Conservation (phyloP, 73 alveolate genomes). For the Strombidium stylifer region DNA sequence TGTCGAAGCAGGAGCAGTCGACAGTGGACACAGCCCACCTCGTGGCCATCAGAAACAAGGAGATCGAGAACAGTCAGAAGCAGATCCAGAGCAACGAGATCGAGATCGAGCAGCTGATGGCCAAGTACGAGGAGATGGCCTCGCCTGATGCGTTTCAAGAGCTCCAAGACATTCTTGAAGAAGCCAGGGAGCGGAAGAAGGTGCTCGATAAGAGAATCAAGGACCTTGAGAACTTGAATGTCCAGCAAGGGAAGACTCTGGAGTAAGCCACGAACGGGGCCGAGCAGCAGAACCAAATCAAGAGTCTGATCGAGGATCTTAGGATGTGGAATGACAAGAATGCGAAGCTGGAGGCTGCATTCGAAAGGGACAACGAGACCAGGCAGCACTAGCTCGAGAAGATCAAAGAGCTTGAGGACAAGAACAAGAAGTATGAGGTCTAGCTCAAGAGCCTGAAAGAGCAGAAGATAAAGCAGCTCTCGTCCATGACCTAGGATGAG, state of each 20-base stretch:
- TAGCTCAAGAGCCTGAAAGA: background rate
- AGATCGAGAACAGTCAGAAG: constrained; percentile 10
- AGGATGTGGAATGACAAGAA: constrained; percentile 37
- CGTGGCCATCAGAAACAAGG: constrained; percentile 19
- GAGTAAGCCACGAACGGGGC: constrained; percentile 11
- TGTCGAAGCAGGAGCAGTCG: too few relatives aligned
- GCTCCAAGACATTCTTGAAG: constrained; percentile 11
- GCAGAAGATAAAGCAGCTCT: background rate
- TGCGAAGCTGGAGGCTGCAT: constrained; percentile 14
- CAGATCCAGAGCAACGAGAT: constrained; percentile 11
- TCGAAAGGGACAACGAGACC: constrained; percentile 19
- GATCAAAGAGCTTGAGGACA: constrained; percentile 5
- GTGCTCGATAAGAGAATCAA: constrained; percentile 15
- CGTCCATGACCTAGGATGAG: too few relatives aligned
- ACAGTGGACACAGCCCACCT: too few relatives aligned
- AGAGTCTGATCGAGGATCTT: constrained; percentile 21
- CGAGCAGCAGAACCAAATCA: constrained; percentile 23
- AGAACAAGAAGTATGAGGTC: constrained; percentile 12
- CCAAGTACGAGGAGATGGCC: constrained; percentile 6
- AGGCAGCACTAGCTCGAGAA: constrained; percentile 17
- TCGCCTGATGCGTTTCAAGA: constrained; percentile 15
- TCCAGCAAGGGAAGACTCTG: constrained; percentile 31
- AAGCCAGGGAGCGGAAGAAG: constrained; percentile 7
- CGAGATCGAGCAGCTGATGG: constrained; percentile 9
- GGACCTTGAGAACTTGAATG: constrained; percentile 10